Base-by-base conservation (phyloP, 2,329 filamentous ascomycete genomes). In the Aspergillus sp. region DNA sequence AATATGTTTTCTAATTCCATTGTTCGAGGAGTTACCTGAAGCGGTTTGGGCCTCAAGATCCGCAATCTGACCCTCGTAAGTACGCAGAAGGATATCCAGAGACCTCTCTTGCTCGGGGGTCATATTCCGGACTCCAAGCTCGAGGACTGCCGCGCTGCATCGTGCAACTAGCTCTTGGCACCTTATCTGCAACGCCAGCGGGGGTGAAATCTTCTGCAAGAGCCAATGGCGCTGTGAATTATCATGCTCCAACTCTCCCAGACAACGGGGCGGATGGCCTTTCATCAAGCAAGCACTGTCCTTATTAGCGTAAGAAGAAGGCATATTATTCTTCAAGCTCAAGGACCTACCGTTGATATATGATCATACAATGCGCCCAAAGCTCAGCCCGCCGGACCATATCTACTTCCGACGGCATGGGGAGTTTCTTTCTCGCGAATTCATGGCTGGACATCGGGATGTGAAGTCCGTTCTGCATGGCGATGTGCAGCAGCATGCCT, bases 401-500 rank as follows among this genome's bases (percentile, higher is more conserved):
- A 40, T 75, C 72, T 3, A 60, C 58, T n/a, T 70, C 68, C 1
- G 64, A 66, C 2, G 64, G 60, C 0, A 61, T 59, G 4, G 63
- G 60, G 8, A 68, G 60, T 36, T 66, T 71, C 13, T 64, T 61
- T 35, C 65, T 67, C 10, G 66, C 68, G 47, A 75, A 76, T 24
- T 76, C 73, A 48, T 75, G 72, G 49, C 69, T 72, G 3, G 72
- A 71, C 57, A 73, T 67, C 0, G 73, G 73, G 7, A 74, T 69
- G 52, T 76, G 73, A 7, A 75, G 56, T 0, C 73, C 73, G 45
- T 74, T 69, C 54, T 73, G 70, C 69, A 75, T 75, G 11, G 72
- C 72, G 44, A 73, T 64, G 45, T 76, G 72, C n/a, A 76, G 44
- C 11, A 75, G 51, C 47, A 69, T 62, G 0, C 70, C 73, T 33